Evolutionary conservation across 2,329 filamentous ascomycete species (phyloP), one percentile per base, ranked within the genome.

Genomic region (Cladosporium sp.): DNA sequence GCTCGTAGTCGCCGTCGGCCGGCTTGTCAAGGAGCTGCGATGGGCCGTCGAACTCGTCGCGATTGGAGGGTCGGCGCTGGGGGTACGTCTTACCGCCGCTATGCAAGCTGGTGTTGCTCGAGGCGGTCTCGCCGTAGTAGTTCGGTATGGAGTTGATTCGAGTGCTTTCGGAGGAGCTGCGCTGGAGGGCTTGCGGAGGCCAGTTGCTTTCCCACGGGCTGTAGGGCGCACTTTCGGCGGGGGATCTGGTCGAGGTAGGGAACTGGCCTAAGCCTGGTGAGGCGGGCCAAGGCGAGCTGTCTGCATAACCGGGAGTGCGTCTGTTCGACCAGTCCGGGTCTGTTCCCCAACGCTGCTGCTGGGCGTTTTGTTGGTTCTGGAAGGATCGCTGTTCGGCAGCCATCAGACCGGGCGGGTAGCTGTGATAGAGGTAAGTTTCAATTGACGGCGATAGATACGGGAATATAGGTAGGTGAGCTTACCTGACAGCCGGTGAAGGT

Each of bases 1-100:
- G 79, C 57, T 86, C 85, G 60, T 89, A 79, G 62, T 85, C 83
- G 58, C 85, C 82, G 52, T 84, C 78, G 18, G 84, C 77, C 37
- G 87, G 88, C 43, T 83, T 81, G 58, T 87, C 83, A 59, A 95
- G 76, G 60, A 90, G 85, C 68, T 95, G 89, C 61, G 90, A 86
- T 8, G 89, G 88, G 2, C 89, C 89, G 70, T 93, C 89, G 70
- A 95, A 95, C 70, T 93, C 89, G 74, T 95, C 89, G 56, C 89
- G 80, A 72, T 91, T 91, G 40, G 86, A 88, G 22, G 87, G 83
- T 31, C 86, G 80, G 61, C 86, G 79, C 65, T 87, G 84, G 38
- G 72, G 69, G 49, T 61, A 61, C 32, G 58, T 54, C 54, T 61
- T 64, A 42, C 49, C 40, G 31, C 48, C 32, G n/a, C 51, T 56